These are phyloP conservation scores for Calvatia gigantea DNA, from an alignment of 768 basidiomycete species.

Conservation along the genomic window DNA sequence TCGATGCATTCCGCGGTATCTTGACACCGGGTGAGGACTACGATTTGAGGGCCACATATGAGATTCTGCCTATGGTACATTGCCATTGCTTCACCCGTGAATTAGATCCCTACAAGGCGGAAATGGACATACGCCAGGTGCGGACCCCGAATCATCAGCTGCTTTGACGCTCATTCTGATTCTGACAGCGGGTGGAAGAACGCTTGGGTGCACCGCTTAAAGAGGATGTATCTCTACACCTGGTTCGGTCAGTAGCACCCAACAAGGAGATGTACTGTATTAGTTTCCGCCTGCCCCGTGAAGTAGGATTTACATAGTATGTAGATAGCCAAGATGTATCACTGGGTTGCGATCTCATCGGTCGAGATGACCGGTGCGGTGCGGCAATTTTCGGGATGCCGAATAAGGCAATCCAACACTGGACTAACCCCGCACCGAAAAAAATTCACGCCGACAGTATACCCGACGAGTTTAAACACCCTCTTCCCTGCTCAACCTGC, in stretches of 20 bases:
- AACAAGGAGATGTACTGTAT: constrained; percentile 98
- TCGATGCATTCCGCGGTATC: constrained; percentile 84
- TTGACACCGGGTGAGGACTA: constrained; percentile 34
- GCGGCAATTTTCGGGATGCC: not conserved
- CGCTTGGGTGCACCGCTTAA: constrained; percentile 54
- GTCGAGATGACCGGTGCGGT: not conserved
- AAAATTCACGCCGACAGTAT: constrained; percentile 24
- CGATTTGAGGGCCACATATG: constrained; percentile 44
- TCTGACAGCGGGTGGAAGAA: constrained; percentile 64
- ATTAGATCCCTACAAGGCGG: constrained; percentile 60
- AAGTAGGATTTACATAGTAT: constrained; percentile 38
- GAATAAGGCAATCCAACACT: constrained; percentile 7
- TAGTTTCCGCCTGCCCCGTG: constrained; percentile 58
- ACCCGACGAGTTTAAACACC: constrained; percentile 16
- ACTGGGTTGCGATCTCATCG: not conserved
- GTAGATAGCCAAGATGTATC: constrained; percentile 6
- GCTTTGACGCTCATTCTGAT: constrained; percentile 16
- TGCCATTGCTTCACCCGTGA: constrained; percentile 96
- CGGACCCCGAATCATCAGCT: constrained; percentile 22
- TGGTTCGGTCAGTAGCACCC: constrained; percentile 91
- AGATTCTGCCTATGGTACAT: constrained; percentile 85
- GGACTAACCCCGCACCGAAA: constrained; percentile 33
- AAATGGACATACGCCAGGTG: constrained; percentile 79
- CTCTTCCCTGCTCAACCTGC: constrained; percentile 15
- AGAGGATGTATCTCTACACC: constrained; percentile 52